Evolutionary conservation across 2,329 filamentous ascomycete species (phyloP).

Genomic region (Cordyceps cicadae): DNA sequence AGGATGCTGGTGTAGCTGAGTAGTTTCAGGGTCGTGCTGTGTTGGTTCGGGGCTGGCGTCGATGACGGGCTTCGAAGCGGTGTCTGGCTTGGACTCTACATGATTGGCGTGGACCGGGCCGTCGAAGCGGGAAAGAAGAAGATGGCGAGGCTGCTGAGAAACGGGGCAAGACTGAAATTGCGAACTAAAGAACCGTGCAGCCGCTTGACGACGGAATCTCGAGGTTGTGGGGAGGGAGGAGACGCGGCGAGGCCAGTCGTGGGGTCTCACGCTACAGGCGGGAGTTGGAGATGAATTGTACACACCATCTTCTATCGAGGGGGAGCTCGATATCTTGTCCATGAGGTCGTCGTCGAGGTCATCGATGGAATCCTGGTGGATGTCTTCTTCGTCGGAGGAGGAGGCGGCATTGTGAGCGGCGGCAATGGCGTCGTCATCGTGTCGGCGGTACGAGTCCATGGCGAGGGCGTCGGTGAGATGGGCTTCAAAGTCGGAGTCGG

Average conservation of each 20-base stretch:
- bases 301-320: slow-evolving; percentile 98
- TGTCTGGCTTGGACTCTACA: background rate
- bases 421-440: slow-evolving; percentile 49
- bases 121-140: slow-evolving; percentile 6
- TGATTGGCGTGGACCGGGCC: background rate
- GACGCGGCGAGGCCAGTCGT: slow-evolving; percentile 34
- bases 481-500: background rate
- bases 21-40: background rate
- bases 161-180: slow-evolving; percentile 8
- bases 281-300: slow-evolving; percentile 35
- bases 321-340: slow-evolving; percentile 98
- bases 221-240: slow-evolving; percentile 31
- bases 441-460: slow-evolving; percentile 21
- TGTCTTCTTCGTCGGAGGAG: slow-evolving; percentile 52
- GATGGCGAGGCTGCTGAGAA: slow-evolving; percentile 8
- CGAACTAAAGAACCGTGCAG: slow-evolving; percentile 18
- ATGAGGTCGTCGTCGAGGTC: slow-evolving; percentile 86
- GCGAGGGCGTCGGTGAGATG: slow-evolving; percentile 10
- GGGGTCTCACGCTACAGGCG: slow-evolving; percentile 16
- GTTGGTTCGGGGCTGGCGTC: background rate
- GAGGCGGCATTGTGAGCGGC: slow-evolving; percentile 52
- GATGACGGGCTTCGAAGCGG: background rate
- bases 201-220: slow-evolving; percentile 27
- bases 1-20: background rate
- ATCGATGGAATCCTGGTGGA: slow-evolving; percentile 61